Conservation (phyloP, 805 yeast genomes). For the Yarrowia sp. region DNA sequence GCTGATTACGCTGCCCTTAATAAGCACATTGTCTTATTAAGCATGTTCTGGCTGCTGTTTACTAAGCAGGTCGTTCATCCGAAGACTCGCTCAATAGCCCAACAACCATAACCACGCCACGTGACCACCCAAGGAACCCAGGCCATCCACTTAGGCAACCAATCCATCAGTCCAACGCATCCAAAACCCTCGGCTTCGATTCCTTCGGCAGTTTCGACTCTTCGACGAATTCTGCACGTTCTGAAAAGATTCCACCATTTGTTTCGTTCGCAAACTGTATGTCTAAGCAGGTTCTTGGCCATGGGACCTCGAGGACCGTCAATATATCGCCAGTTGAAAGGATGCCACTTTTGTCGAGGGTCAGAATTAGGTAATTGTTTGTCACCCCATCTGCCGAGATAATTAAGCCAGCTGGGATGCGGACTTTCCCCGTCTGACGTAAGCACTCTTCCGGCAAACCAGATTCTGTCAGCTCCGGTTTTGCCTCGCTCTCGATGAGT, state of each 20-base stretch:
- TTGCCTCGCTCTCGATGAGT: constrained; percentile 41
- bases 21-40: no score
- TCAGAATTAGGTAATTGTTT: constrained; percentile 61
- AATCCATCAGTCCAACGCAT: constrained; percentile 65
- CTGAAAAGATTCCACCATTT: constrained; percentile 93
- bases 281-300: constrained; percentile 66
- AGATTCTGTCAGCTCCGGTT: not conserved
- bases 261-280: constrained; percentile 72
- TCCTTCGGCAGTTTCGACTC: constrained; percentile 80
- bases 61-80: no score
- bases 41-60: no score
- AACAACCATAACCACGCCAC: constrained; percentile 40
- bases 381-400: constrained; percentile 90
- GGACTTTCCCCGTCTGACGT: constrained; percentile 43
- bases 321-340: constrained; percentile 85
- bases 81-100: constrained; percentile 36
- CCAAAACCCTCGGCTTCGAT: constrained; percentile 83
- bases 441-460: constrained; percentile 38
- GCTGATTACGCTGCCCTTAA: no score
- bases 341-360: constrained; percentile 79
- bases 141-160: constrained; percentile 50
- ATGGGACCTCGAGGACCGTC: constrained; percentile 94
- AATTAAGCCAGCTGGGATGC: constrained; percentile 77
- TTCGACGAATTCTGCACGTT: constrained; percentile 74
- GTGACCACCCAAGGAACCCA: constrained; percentile 40